phyloP scores from a whole-genome alignment of 208 protist species.

The Acanthamoeba lenticulata region DNA sequence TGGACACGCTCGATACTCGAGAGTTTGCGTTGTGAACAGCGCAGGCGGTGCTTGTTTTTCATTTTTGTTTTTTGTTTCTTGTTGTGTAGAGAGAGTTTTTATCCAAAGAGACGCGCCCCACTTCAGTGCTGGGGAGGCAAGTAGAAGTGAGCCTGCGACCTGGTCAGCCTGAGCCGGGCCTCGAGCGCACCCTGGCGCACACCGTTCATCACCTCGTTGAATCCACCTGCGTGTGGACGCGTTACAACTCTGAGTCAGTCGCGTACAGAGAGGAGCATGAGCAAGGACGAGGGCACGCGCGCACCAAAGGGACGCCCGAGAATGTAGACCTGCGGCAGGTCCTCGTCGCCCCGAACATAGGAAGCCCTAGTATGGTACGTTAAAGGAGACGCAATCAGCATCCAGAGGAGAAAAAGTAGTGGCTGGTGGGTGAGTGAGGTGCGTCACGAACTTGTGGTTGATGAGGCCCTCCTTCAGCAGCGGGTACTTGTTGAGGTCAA shows the following conservation, averaged over 20 bases:
- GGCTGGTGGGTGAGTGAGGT: neutral
- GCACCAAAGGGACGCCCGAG: slow-evolving; percentile 16
- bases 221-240: no score
- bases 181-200: neutral
- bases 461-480: slow-evolving; percentile 33
- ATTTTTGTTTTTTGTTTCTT: no score
- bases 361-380: neutral
- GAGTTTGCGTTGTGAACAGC: neutral
- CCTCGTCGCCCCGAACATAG: neutral
- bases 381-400: neutral
- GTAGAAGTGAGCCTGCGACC: slow-evolving; percentile 24
- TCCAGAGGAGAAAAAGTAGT: neutral
- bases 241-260: neutral
- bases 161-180: slow-evolving; percentile 1
- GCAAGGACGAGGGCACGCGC: no score
- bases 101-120: neutral
- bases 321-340: slow-evolving; percentile 54
- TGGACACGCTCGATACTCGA: neutral
- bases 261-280: neutral
- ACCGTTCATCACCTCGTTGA: slow-evolving; percentile 1
- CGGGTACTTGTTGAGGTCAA: slow-evolving; percentile 50
- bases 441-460: neutral
- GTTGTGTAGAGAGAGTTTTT: neutral
- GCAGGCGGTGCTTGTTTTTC: neutral
- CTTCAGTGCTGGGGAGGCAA: no score